Evolutionary conservation across 2,329 filamentous ascomycete species (phyloP), one percentile per base, ranked within the genome.

Genomic region (Penicillium sp.): DNA sequence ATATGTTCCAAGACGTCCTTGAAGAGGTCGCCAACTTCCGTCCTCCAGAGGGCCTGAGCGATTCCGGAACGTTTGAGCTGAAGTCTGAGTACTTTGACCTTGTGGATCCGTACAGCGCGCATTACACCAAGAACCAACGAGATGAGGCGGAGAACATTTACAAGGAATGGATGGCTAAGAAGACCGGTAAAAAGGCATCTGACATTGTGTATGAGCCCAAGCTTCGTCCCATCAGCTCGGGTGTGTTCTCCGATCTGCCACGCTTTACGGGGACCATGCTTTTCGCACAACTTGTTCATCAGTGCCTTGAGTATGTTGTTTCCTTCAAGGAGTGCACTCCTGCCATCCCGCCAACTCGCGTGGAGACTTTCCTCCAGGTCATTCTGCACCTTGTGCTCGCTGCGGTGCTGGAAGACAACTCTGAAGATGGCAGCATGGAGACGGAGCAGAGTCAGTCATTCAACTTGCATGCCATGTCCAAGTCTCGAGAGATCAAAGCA

Each of bases 71-170:
- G 0, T 99, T 99, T 72, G 93, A 97, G 76, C 82, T 99, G 56
- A 95, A 93, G 73, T 88, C 91, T 4, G 87, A 96, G 63, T 95
- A 89, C 70, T 85, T 97, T 42, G 91, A 94, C 68, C 86, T 96
- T 51, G 88, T 99, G 55, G 96, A 99, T 75, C 95, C 96, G 0
- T 99, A 97, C 75, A 95, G 93, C 72, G 91, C 93, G 7, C 93
- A 98, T 73, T 99, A 97, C 77, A 96, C 89, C 72, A 96, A 97
- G 74, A 99, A 99, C 72, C 94, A 98, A 76, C 88, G 95, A 55
- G 95, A 99, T 73, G 95, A 99, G 76, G 92, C 94, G 0, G 95
- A 99, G 77, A 89, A 87, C 68, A 90, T 93, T 3, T 97, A 95
- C 80, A 92, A 90, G 70, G 89, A 90, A 72, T 90, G 91, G 82